A percentile compares a stretch with the other conserved stretches of the same genome.
Evolutionary conservation across 176 grass and related monocot genomes (phyloP).

Genomic region (Triticum dicoccoides): DNA sequence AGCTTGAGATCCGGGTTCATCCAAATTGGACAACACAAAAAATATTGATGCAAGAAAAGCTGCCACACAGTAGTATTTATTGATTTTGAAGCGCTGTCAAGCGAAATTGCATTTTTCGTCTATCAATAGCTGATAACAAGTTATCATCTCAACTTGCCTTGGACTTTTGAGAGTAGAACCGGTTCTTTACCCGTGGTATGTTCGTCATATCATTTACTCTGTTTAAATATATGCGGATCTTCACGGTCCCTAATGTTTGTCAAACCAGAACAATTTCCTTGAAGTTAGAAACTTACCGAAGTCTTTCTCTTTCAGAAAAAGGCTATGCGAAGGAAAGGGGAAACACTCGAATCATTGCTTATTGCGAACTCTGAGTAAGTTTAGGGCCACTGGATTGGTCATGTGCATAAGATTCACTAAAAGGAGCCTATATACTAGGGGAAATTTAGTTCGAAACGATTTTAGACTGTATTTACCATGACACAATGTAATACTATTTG

Average conservation of each 20-base stretch:
- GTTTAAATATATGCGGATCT: conserved; percentile 19
- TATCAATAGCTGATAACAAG: neutral
- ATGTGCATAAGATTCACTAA: conserved; percentile 13
- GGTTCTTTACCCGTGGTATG: neutral
- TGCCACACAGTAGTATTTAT: neutral
- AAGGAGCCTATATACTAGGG: neutral
- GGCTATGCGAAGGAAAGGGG: conserved; percentile 69
- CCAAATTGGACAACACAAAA: neutral
- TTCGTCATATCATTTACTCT: neutral
- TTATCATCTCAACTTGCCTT: conserved; percentile 16
- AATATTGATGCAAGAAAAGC: neutral
- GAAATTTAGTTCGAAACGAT: neutral
- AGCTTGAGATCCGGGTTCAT: neutral
- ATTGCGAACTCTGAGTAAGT: conserved; percentile 72
- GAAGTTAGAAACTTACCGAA: conserved; percentile 21
- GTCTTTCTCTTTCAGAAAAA: conserved; percentile 67
- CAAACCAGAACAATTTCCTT: neutral
- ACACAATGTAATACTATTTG: conserved; percentile 19
- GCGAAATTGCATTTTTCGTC: neutral
- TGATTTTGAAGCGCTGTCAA: neutral
- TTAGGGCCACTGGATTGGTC: conserved; percentile 7
- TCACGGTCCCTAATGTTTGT: conserved; percentile 6
- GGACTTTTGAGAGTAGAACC: neutral
- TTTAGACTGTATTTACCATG: conserved; percentile 30
- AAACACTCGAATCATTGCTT: conserved; percentile 86